phyloP scores from a whole-genome alignment of 345 rosid genomes.

The Pistacia integerrima region DNA sequence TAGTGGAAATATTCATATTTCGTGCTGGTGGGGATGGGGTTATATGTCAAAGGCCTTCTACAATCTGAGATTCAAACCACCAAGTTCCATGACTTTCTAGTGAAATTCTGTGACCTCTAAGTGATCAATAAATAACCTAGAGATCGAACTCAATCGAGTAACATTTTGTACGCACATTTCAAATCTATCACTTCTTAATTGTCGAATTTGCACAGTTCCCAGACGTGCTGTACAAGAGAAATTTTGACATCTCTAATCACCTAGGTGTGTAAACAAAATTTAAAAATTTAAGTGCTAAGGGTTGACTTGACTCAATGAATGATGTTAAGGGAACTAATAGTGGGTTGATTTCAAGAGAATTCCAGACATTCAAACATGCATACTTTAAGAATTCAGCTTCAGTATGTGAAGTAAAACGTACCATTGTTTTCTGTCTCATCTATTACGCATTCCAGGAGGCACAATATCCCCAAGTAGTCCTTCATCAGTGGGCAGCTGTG shows the following conservation, averaged over 20 bases:
- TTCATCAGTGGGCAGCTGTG: slow-evolving; percentile 44
- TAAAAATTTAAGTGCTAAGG: background rate
- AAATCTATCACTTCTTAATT: background rate
- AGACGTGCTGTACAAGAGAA: background rate
- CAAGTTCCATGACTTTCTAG: background rate
- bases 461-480: slow-evolving; percentile 91
- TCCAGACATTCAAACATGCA: background rate
- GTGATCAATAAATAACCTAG: slow-evolving; percentile 6
- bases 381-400: background rate
- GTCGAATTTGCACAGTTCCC: background rate
- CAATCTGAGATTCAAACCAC: background rate
- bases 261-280: background rate
- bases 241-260: background rate
- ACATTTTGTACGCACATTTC: background rate
- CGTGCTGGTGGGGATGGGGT: slow-evolving; percentile 3
- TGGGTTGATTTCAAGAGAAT: no score
- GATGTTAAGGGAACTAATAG: background rate
- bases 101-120: background rate
- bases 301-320: background rate
- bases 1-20: slow-evolving; percentile 14
- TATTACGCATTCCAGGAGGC: slow-evolving; percentile 71
- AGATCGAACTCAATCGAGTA: background rate
- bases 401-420: slow-evolving; percentile 20
- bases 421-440: slow-evolving; percentile 38
- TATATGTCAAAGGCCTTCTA: slow-evolving; percentile 1